Percentiles rank a stretch among this genome's conserved stretches.
phyloP scores from a whole-genome alignment of 140 eudicot species.

The Flaveria floridana region DNA sequence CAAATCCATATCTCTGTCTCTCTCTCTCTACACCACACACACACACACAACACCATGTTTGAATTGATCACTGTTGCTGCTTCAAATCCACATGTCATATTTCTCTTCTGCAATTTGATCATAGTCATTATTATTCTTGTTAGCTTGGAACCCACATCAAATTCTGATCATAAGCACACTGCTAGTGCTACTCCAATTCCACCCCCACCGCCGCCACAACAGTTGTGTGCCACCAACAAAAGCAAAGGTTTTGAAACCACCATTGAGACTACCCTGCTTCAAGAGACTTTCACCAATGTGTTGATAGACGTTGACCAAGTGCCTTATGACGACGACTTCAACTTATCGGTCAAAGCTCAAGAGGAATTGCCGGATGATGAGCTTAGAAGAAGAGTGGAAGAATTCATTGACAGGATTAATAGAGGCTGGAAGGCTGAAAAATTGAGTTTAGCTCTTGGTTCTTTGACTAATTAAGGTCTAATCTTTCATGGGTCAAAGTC shows the following conservation, averaged over 20 bases:
- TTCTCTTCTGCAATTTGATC: conserved; percentile 73
- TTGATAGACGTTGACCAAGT: conserved; percentile 33
- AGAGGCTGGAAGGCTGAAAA: conserved; percentile 69
- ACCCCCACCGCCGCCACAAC: background rate
- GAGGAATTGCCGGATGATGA: conserved; percentile 46
- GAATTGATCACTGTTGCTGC: conserved; percentile 52
- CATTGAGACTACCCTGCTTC: background rate
- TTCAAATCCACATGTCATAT: conserved; percentile 58
- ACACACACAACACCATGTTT: conserved; percentile 41
- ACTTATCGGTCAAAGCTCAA: conserved; percentile 26
- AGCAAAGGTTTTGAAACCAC: conserved; percentile 7
- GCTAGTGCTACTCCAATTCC: conserved; percentile 10
- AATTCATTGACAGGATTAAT: conserved; percentile 57
- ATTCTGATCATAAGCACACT: conserved; percentile 21
- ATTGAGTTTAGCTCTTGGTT: conserved; percentile 28
- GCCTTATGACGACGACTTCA: conserved; percentile 15
- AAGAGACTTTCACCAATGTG: conserved; percentile 25
- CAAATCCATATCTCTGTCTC: conserved; percentile 10
- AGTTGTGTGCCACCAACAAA: conserved; percentile 7
- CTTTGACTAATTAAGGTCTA: conserved; percentile 11
- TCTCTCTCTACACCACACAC: conserved; percentile 10
- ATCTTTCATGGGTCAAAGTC: background rate
- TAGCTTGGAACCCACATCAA: conserved; percentile 45
- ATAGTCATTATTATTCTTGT: conserved; percentile 54
- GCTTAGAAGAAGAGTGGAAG: conserved; percentile 63